Conservation (phyloP, 352 stramenopile species). For the Elongisporangium anandrum region DNA sequence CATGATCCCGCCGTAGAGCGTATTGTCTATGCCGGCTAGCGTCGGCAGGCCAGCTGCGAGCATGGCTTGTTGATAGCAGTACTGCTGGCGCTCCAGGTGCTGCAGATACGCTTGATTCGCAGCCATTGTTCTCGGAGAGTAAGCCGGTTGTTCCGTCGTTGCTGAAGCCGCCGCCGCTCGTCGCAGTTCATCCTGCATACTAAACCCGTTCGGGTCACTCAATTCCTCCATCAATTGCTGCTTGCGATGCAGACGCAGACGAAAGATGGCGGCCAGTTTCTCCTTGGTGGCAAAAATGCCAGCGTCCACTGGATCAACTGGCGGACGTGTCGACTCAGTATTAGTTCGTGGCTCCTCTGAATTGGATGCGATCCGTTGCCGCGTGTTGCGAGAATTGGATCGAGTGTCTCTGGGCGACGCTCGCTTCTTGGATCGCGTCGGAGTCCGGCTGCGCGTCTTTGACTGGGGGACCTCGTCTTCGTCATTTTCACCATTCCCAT, state of each 20-base stretch:
- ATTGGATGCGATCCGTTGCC: not conserved
- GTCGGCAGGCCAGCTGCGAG: constrained; percentile 29
- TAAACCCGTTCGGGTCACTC: constrained; percentile 7
- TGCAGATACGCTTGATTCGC: constrained; percentile 26
- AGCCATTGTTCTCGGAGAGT: constrained; percentile 1
- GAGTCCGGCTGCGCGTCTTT: constrained; percentile 1
- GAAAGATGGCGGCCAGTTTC: constrained; percentile 61
- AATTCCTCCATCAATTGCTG: constrained; percentile 32
- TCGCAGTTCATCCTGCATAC: constrained; percentile 11
- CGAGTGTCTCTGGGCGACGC: not conserved
- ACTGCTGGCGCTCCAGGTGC: constrained; percentile 54
- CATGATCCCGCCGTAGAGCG: constrained; percentile 42
- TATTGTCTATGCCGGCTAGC: constrained; percentile 15
- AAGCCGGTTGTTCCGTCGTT: constrained; percentile 4
- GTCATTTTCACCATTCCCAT: too few relatives aligned
- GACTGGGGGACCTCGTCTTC: constrained; percentile 7
- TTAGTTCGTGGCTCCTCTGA: not conserved
- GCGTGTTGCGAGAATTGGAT: not conserved
- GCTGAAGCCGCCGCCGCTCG: constrained; percentile 11
- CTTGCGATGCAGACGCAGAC: constrained; percentile 43
- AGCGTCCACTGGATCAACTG: not conserved
- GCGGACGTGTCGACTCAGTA: not conserved
- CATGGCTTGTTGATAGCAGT: constrained; percentile 64
- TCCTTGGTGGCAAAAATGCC: constrained; percentile 23
- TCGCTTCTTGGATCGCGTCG: constrained; percentile 1